These are phyloP conservation scores for Atkinsonella hypoxylon DNA, from an alignment of 2,329 filamentous ascomycete species.

Conservation along the genomic window DNA sequence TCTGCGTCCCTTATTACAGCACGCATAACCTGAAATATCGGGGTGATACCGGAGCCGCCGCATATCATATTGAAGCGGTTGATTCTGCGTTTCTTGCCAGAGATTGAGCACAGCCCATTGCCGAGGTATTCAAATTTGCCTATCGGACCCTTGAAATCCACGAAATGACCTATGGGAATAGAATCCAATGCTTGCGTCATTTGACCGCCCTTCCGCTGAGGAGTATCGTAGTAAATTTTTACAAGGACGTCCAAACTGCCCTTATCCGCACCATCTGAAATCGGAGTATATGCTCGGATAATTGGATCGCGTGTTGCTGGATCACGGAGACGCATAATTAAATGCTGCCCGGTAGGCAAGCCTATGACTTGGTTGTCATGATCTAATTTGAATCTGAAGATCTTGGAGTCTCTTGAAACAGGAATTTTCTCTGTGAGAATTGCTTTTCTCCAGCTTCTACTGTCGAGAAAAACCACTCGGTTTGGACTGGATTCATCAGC, in stretches of 20 bases:
- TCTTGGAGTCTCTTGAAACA: slow-evolving; percentile 65
- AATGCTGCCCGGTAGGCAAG: slow-evolving; percentile 72
- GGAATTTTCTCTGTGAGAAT: slow-evolving; percentile 54
- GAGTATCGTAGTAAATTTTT: slow-evolving; percentile 64
- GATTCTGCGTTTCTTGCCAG: slow-evolving; percentile 42
- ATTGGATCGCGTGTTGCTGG: slow-evolving; percentile 58
- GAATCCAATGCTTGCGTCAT: slow-evolving; percentile 74
- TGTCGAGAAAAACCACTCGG: slow-evolving; percentile 55
- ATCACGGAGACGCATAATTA: slow-evolving; percentile 72
- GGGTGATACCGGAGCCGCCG: slow-evolving; percentile 83
- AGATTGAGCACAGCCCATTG: slow-evolving; percentile 49
- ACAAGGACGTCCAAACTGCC: slow-evolving; percentile 65
- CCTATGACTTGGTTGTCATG: slow-evolving; percentile 59
- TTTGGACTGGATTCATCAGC: slow-evolving; percentile 26
- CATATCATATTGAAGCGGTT: slow-evolving; percentile 75
- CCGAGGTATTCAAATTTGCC: slow-evolving; percentile 76
- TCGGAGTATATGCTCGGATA: slow-evolving; percentile 78
- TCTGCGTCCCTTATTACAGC: slow-evolving; percentile 53
- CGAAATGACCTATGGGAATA: slow-evolving; percentile 56
- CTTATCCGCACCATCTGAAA: slow-evolving; percentile 48
- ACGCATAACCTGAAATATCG: slow-evolving; percentile 71
- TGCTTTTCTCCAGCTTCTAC: slow-evolving; percentile 62
- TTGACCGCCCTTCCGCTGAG: slow-evolving; percentile 50
- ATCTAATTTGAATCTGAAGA: slow-evolving; percentile 73
- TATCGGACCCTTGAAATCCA: slow-evolving; percentile 81